Base-by-base conservation (phyloP, 441 rosid genomes). In the Brassica hybrid region DNA sequence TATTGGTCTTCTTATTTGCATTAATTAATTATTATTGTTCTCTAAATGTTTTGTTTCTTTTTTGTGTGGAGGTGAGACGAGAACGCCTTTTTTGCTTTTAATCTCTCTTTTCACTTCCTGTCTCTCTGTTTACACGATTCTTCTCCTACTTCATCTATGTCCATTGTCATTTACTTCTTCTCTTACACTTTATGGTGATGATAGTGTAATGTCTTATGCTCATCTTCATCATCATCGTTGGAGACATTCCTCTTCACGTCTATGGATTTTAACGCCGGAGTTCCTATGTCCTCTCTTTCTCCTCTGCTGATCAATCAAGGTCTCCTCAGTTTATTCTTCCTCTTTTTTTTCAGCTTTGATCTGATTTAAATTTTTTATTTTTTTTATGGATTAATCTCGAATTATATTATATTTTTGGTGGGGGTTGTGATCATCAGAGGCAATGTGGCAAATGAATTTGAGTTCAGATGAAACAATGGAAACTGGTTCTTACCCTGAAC, bases 371-470 rank as follows among this genome's bases (percentile, higher is more conserved):
- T n/a, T 14, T 63, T 50, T 32, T 34, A 2, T 73, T 64, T 21
- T 8, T 6, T 18, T 1, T 27, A 21, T 67, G 78, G 81, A 41
- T 57, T 79, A 45, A 34, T 54, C 6, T 9, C 7, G 23, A 23
- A 9, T 23, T 61, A 13, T 1, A 17, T 50, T 30, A 30, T 30
- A 0, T 30, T 30, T 30, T 30, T 30, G 34, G 34, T 30, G 34
- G 34, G 34, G 27, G 34, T 34, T 7, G 41, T 34, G 23, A 3
- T 72, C 58, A 71, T 80, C 90, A 96, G 99, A 90, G 82, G 91
- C 90, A 65, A 86, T 92, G 94, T 96, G 97, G 98, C 96, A 83
- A 82, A 87, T 94, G 87, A 88, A 82, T 88, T 80, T 92, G 84
- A 88, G 93, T 69, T 73, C 94, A 18, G 85, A 82, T 70, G 99